These are phyloP conservation scores for Starmerella davenportii DNA, from an alignment of 805 yeast genomes.

Conservation along the genomic window DNA sequence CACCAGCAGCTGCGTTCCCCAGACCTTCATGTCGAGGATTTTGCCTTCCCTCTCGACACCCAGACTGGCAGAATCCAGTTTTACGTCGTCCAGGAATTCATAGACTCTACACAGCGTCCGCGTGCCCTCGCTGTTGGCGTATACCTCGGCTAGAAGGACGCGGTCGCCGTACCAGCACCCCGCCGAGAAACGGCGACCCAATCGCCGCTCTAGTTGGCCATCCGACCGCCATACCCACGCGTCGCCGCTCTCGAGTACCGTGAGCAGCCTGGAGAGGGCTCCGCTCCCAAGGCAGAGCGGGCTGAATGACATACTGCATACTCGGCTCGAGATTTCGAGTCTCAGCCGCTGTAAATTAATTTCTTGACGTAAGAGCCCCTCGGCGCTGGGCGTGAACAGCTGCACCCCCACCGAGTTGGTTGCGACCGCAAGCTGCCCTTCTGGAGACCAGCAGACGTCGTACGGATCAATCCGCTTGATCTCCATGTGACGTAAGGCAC, in stretches of 20 bases:
- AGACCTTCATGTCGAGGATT: constrained; percentile 8
- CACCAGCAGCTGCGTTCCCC: constrained; percentile 2
- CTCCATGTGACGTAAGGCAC: constrained; percentile 7
- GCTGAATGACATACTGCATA: background rate
- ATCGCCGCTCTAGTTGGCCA: too few relatives aligned
- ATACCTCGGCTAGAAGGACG: background rate
- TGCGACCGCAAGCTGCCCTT: constrained; percentile 11
- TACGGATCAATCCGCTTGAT: constrained; percentile 12
- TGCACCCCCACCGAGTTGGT: constrained; percentile 6
- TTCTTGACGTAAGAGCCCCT: constrained; percentile 1
- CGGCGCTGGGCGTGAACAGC: constrained; percentile 4
- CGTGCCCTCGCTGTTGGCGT: background rate
- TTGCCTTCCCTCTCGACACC: background rate
- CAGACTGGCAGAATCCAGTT: background rate
- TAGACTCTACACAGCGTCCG: background rate
- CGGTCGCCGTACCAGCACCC: background rate
- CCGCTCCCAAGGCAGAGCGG: background rate
- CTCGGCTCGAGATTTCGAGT: background rate
- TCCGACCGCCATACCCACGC: background rate
- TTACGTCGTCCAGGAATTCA: background rate
- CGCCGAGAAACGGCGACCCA: too few relatives aligned
- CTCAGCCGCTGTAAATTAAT: constrained; percentile 5
- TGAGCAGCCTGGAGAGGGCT: background rate
- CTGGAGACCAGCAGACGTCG: constrained; percentile 8
- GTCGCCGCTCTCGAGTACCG: background rate